phyloP scores from a whole-genome alignment of 495 filamentous ascomycete species.

The Apodospora peruviana region DNA sequence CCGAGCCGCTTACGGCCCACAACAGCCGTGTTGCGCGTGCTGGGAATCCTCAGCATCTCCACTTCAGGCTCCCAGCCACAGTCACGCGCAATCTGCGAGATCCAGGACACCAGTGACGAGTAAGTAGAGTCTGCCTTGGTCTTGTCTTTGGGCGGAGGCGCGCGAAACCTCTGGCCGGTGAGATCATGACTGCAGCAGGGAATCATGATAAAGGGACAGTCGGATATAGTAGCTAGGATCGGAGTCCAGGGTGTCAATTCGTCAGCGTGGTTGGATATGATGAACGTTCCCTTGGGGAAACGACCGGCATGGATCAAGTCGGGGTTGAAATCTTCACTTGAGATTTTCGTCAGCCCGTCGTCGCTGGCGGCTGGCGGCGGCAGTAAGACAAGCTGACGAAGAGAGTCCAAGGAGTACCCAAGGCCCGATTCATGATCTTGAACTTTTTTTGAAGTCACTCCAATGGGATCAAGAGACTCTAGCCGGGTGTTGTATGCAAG shows the following conservation, averaged over 20 bases:
- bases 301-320: constrained; percentile 58
- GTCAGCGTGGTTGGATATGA: constrained; percentile 95
- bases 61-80: constrained; percentile 73
- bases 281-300: constrained; percentile 74
- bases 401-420: constrained; percentile 25
- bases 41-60: constrained; percentile 80
- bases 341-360: constrained; percentile 4
- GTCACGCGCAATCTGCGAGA: constrained; percentile 56
- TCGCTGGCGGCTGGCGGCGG: constrained; percentile 45
- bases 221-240: constrained; percentile 68
- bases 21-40: constrained; percentile 78
- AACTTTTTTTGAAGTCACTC: too few species aligned
- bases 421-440: too few species aligned
- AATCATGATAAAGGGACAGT: constrained; percentile 79
- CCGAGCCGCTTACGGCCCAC: constrained; percentile 52
- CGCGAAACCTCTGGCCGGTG: constrained; percentile 65
- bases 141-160: constrained; percentile 53
- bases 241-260: constrained; percentile 96
- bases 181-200: constrained; percentile 93
- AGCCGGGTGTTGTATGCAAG: constrained; percentile 48
- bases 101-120: constrained; percentile 68
- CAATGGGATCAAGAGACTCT: constrained; percentile 34
- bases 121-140: constrained; percentile 55
- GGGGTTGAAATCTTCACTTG: constrained; percentile 20
- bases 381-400: constrained; percentile 70